Conservation (phyloP, 495 filamentous ascomycete genomes). For the Xylaria scruposa region DNA sequence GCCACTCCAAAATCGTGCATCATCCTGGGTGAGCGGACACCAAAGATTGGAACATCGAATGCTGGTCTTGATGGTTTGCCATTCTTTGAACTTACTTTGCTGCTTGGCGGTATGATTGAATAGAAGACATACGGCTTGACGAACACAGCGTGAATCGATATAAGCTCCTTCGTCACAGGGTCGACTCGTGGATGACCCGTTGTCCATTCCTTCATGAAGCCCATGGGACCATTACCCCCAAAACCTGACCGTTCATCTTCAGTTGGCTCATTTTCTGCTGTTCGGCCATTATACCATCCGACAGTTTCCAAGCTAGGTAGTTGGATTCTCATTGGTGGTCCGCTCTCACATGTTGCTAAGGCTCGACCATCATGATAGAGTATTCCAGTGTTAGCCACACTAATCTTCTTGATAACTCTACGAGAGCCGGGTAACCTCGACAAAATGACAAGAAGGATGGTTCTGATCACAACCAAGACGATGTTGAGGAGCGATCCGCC, state of each 20-base stretch:
- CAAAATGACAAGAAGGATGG: slow-evolving; percentile 58
- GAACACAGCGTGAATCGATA: slow-evolving; percentile 68
- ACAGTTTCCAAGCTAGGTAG: slow-evolving; percentile 66
- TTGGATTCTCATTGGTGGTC: slow-evolving; percentile 67
- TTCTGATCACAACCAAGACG: slow-evolving; percentile 54
- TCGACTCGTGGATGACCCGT: slow-evolving; percentile 72
- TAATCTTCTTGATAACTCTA: slow-evolving; percentile 63
- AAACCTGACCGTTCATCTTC: slow-evolving; percentile 40
- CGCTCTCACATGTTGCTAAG: slow-evolving; percentile 70
- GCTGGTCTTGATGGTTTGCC: slow-evolving; percentile 25
- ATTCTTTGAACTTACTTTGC: slow-evolving; percentile 16
- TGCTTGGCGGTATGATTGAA: slow-evolving; percentile 58
- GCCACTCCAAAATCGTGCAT: slow-evolving; percentile 78
- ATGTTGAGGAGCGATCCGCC: slow-evolving; percentile 56
- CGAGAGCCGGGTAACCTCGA: slow-evolving; percentile 60
- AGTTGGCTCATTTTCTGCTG: slow-evolving; percentile 54
- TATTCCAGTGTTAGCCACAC: slow-evolving; percentile 68
- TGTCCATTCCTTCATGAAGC: slow-evolving; percentile 70
- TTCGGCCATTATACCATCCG: slow-evolving; percentile 68
- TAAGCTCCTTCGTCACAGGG: slow-evolving; percentile 62
- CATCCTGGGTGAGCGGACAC: slow-evolving; percentile 66
- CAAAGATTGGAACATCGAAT: slow-evolving; percentile 50
- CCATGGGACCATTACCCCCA: slow-evolving; percentile 56
- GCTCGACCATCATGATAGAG: slow-evolving; percentile 70
- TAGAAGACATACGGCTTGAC: slow-evolving; percentile 69